phyloP scores from a whole-genome alignment of 2,329 filamentous ascomycete genomes.

The Purpureocillium lavendulum region DNA sequence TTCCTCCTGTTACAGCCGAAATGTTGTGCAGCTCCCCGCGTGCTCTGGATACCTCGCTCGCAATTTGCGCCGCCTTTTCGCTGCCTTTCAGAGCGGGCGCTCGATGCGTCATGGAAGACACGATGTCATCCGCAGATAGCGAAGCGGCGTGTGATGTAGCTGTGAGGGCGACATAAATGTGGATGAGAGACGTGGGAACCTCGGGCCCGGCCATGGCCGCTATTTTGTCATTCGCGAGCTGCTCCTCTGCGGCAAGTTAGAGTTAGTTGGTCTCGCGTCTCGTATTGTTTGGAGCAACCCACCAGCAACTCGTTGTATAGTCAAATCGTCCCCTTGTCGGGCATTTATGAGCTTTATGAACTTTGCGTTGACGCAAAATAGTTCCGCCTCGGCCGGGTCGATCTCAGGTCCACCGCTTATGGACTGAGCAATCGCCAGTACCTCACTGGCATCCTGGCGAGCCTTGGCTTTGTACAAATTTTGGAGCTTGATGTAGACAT shows the following conservation, averaged over 20 bases:
- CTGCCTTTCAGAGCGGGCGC: slow-evolving; percentile 40
- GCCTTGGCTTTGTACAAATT: slow-evolving; percentile 90
- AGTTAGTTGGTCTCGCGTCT: neutral
- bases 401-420: slow-evolving; percentile 43
- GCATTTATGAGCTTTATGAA: slow-evolving; percentile 81
- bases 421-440: slow-evolving; percentile 55
- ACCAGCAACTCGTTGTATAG: slow-evolving; percentile 47
- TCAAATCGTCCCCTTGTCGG: slow-evolving; percentile 31
- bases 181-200: slow-evolving; percentile 51
- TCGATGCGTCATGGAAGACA: slow-evolving; percentile 32
- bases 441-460: slow-evolving; percentile 66
- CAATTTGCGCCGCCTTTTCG: slow-evolving; percentile 42
- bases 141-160: slow-evolving; percentile 38
- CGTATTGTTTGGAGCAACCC: slow-evolving; percentile 26
- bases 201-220: slow-evolving; percentile 35
- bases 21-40: slow-evolving; percentile 91
- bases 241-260: slow-evolving; percentile 31
- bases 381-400: slow-evolving; percentile 67
- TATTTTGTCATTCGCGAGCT: slow-evolving; percentile 47
- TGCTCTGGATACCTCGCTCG: slow-evolving; percentile 63
- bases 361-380: slow-evolving; percentile 91
- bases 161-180: slow-evolving; percentile 60
- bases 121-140: slow-evolving; percentile 44
- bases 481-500: slow-evolving; percentile 82
- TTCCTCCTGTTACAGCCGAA: slow-evolving; percentile 76